These are phyloP conservation scores for Dunaliella sp. DNA, from an alignment of 139 green algal species.

Conservation along the genomic window DNA sequence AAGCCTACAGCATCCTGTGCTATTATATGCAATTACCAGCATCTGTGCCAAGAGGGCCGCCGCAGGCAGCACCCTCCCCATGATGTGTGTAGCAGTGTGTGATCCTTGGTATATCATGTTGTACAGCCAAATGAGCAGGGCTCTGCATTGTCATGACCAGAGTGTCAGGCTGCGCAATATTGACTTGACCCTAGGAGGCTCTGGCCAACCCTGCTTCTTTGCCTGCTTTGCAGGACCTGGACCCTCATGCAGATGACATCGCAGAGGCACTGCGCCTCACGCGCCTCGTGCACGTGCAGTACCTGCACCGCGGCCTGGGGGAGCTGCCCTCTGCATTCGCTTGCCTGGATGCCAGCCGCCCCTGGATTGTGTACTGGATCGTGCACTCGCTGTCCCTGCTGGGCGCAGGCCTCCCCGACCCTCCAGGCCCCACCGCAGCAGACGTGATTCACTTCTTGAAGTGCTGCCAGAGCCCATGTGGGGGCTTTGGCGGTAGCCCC, in stretches of 20 bases:
- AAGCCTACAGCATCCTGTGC: too few species aligned
- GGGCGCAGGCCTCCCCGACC: constrained; percentile 23
- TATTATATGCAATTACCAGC: too few species aligned
- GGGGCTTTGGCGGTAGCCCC: constrained; percentile 88
- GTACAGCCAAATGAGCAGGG: too few species aligned
- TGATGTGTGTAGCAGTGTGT: too few species aligned
- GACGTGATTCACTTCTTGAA: constrained; percentile 72
- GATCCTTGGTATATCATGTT: too few species aligned
- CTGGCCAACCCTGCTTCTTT: too few species aligned
- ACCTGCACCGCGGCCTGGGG: constrained; percentile 61
- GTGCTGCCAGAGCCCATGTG: constrained; percentile 65
- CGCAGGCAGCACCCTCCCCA: too few species aligned
- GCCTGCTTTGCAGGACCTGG: constrained; percentile 22
- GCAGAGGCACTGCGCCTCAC: constrained; percentile 47
- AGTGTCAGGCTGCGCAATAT: too few species aligned
- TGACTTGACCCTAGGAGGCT: too few species aligned
- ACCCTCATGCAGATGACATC: constrained; percentile 4
- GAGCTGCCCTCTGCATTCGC: constrained; percentile 57
- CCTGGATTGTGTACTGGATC: constrained; percentile 94
- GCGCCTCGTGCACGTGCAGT: constrained; percentile 53
- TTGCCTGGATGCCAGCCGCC: constrained; percentile 74
- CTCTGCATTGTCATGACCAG: too few species aligned
- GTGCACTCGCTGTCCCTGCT: constrained; percentile 86
- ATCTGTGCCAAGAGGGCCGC: too few species aligned
- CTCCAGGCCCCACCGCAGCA: constrained; percentile 13